Evolutionary conservation across 768 basidiomycete species (phyloP), one percentile per base, ranked within the genome.

Genomic region (Leccinellum rugosiceps): DNA sequence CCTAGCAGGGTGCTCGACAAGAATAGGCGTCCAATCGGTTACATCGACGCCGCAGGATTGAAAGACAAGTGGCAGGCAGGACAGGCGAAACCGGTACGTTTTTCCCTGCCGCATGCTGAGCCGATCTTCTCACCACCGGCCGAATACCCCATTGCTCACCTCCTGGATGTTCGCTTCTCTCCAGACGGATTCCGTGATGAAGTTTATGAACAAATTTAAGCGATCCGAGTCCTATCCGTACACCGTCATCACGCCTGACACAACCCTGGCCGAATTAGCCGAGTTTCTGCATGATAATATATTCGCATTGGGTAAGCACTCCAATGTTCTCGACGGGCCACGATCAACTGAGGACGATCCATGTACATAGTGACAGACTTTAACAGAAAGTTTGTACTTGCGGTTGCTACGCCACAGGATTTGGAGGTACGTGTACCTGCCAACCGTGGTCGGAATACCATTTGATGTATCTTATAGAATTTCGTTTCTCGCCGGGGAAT

Each of bases 11-110:
- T 96, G 0, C 78, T 97, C 28, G 86, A 89, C 64, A 78, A 77
- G 53, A 77, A 81, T 28, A 81, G 90, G 47, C 83, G 82, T 65
- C 92, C 90, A 6, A 72, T 96, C 19, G 94, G 94, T 5, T 95
- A 95, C 62, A 75, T 97, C 50, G 88, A 94, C 60, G 87, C 93
- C 35, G 77, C 86, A 1, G 75, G 75, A 4, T 75, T 96, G 57
- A 95, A 93, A 74, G 67, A 77, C 31, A 85, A 84, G 66, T 95
- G 90, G 85, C 87, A 93, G 72, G 81, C 83, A 3, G 86, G 86
- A 19, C 66, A 80, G 49, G 87, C 88, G 3, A 78, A 86, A 58
- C 85, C 88, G 3, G 92, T 92, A 60, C 58, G 87, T 74, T 23
- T 17, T 23, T 34, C 31, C 19, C 6, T 6, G 15, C 14, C 23